Percentiles rank a stretch among this genome's conserved stretches.
Conservation (phyloP, 106 monocot genomes). For the Dioscorea zingiberensis region DNA sequence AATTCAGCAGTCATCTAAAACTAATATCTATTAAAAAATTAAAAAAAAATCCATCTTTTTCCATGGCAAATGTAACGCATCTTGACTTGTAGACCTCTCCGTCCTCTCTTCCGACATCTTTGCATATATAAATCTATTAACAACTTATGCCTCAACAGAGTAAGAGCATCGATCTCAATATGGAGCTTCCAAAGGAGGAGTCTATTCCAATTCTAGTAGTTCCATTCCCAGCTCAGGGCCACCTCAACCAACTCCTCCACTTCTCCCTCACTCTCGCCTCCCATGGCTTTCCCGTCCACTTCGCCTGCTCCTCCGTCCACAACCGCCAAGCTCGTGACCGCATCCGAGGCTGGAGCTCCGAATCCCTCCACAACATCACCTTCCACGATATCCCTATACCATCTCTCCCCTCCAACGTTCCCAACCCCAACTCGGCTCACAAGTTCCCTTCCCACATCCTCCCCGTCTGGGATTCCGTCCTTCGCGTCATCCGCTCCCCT, state of each 20-base stretch:
- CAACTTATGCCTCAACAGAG: too few species aligned
- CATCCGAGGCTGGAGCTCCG: too few species aligned
- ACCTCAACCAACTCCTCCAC: conserved; percentile 81
- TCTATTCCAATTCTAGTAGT: conserved; percentile 18
- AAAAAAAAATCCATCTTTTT: too few species aligned
- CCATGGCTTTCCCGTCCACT: conserved; percentile 37
- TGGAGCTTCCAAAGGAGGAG: too few species aligned
- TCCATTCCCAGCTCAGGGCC: conserved; percentile 72
- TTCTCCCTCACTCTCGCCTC: conserved; percentile 43
- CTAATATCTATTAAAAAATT: too few species aligned
- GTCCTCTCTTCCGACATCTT: too few species aligned
- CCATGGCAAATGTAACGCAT: too few species aligned
- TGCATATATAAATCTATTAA: neutral
- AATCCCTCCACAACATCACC: too few species aligned
- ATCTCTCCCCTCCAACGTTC: conserved; percentile 20
- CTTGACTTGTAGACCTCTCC: too few species aligned
- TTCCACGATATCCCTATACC: conserved; percentile 26
- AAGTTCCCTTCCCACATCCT: conserved; percentile 45
- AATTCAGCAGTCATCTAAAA: too few species aligned
- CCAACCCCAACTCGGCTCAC: conserved; percentile 18
- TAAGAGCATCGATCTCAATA: too few species aligned
- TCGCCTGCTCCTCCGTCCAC: conserved; percentile 42
- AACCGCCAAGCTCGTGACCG: too few species aligned
- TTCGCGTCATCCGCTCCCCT: conserved; percentile 6
- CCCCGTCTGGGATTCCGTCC: conserved; percentile 24